A percentile compares a stretch with the other conserved stretches of the same genome.
These are phyloP conservation scores for Pneumocystis wakefieldiae DNA, from an alignment of 1,139 yeast species.

Conservation along the genomic window DNA sequence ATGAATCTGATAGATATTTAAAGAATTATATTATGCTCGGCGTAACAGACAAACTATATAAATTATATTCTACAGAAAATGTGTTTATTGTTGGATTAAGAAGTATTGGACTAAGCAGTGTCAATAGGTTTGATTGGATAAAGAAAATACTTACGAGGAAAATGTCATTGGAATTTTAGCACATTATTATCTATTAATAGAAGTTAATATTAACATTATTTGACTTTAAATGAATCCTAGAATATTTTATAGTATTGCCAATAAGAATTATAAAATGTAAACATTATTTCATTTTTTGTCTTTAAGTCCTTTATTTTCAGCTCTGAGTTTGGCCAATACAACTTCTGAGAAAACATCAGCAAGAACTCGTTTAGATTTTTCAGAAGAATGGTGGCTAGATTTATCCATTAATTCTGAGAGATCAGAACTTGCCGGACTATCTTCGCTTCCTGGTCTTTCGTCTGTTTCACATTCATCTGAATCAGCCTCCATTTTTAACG, in stretches of 20 bases:
- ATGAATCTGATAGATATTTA: constrained; percentile 68
- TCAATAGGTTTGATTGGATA: constrained; percentile 34
- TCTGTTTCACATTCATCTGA: constrained; percentile 24
- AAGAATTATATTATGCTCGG: constrained; percentile 69
- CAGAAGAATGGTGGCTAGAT: constrained; percentile 8
- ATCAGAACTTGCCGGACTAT: constrained; percentile 2
- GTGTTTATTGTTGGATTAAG: constrained; percentile 62
- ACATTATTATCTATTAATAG: neutral
- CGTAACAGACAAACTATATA: constrained; percentile 81
- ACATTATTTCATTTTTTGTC: neutral
- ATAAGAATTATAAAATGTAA: neutral
- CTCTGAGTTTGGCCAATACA: constrained; percentile 12
- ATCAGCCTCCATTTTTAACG: constrained; percentile 39
- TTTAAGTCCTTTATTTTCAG: constrained; percentile 4
- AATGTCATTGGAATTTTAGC: neutral
- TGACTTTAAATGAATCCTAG: neutral
- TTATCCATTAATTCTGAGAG: neutral
- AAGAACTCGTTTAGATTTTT: constrained; percentile 11
- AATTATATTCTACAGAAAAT: constrained; percentile 62
- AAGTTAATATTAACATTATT: neutral
- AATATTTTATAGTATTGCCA: neutral
- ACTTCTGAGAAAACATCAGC: constrained; percentile 14
- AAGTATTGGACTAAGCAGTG: constrained; percentile 55
- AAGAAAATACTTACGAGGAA: neutral
- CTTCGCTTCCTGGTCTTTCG: neutral